Evolutionary conservation across 495 filamentous ascomycete species (phyloP).

Genomic region (Aspergillus haitiensis): DNA sequence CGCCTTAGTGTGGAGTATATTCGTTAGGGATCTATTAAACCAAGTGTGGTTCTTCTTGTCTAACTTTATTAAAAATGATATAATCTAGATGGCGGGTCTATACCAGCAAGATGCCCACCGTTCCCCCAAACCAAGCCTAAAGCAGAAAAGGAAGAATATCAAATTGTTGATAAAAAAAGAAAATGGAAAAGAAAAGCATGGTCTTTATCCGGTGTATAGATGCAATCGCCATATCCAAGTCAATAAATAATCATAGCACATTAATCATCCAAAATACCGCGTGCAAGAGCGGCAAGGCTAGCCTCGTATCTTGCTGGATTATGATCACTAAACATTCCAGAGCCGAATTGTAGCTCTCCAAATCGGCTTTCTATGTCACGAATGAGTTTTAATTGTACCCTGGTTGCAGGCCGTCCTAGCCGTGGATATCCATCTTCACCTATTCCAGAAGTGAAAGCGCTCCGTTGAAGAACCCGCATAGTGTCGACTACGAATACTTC

Average conservation of each 20-base stretch:
- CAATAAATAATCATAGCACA: conserved; percentile 9
- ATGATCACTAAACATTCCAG: conserved; percentile 74
- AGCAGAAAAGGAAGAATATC: background rate
- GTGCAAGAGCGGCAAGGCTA: conserved; percentile 53
- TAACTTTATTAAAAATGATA: conserved; percentile 10
- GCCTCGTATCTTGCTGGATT: conserved; percentile 74
- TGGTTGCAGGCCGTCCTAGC: conserved; percentile 61
- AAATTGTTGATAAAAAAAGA: background rate
- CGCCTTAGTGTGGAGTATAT: too few species aligned
- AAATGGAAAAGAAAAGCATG: conserved; percentile 4
- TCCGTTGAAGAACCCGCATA: conserved; percentile 57
- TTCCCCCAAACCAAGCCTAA: background rate
- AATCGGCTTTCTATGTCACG: conserved; percentile 66
- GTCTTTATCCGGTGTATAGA: background rate
- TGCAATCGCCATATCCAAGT: conserved; percentile 2
- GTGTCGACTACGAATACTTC: conserved; percentile 74
- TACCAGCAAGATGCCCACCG: background rate
- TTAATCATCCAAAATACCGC: conserved; percentile 53
- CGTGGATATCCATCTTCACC: conserved; percentile 35
- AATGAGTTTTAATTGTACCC: conserved; percentile 66
- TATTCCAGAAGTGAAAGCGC: conserved; percentile 52
- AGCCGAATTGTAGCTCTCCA: conserved; percentile 68
- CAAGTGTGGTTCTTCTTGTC: conserved; percentile 7
- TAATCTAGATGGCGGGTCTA: background rate
- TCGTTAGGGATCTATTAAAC: background rate